Percentiles rank a stretch among this genome's conserved stretches.
Evolutionary conservation across 2,329 filamentous ascomycete species (phyloP).

Genomic region (Microdochium bolleyi): DNA sequence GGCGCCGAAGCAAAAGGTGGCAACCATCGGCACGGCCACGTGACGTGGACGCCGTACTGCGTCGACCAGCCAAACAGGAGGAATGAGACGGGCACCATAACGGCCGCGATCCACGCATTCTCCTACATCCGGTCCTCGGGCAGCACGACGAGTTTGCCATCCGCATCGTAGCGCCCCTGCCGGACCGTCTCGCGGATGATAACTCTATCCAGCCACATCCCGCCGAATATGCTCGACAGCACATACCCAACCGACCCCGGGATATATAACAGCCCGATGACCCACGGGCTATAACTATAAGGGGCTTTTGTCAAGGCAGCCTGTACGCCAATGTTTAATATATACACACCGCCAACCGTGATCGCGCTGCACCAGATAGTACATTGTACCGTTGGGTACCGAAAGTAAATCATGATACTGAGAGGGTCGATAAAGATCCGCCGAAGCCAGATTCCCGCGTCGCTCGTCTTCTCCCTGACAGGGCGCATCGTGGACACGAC

Average conservation of each 20-base stretch:
- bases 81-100: slow-evolving; percentile 61
- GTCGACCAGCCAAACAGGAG: slow-evolving; percentile 74
- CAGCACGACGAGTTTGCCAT: slow-evolving; percentile 57
- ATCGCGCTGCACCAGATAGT: slow-evolving; percentile 69
- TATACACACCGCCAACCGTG: slow-evolving; percentile 67
- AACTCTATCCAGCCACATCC: slow-evolving; percentile 71
- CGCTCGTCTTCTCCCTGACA: slow-evolving; percentile 19
- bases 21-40: slow-evolving; percentile 55
- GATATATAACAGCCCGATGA: slow-evolving; percentile 71
- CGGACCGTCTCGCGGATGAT: slow-evolving; percentile 70
- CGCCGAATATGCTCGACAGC: slow-evolving; percentile 58
- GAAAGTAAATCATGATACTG: slow-evolving; percentile 60
- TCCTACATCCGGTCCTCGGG: slow-evolving; percentile 80
- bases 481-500: not conserved
- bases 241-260: slow-evolving; percentile 69
- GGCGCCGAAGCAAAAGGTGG: slow-evolving; percentile 67
- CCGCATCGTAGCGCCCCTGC: slow-evolving; percentile 58
- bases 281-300: slow-evolving; percentile 60
- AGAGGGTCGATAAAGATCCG: slow-evolving; percentile 61
- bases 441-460: slow-evolving; percentile 29
- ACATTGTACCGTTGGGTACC: slow-evolving; percentile 65
- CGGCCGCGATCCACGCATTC: slow-evolving; percentile 69
- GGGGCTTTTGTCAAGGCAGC: slow-evolving; percentile 57
- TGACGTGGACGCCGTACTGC: slow-evolving; percentile 54
- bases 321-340: slow-evolving; percentile 72